Evolutionary conservation across 2,329 filamentous ascomycete species (phyloP).

Genomic region (Penicillium sp.): DNA sequence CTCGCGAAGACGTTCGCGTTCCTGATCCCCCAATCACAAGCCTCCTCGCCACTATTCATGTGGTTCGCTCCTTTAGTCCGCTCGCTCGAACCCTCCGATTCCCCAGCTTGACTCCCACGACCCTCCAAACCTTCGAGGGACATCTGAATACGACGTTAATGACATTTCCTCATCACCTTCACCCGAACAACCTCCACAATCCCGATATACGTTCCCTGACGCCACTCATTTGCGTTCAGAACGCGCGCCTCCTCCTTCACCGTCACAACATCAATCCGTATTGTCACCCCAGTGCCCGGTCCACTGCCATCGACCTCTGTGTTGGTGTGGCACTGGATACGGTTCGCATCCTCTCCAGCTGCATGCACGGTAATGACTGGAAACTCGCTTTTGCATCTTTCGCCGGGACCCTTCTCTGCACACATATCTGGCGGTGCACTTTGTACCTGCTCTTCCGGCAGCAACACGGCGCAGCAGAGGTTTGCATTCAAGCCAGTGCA

Average conservation of each 20-base stretch:
- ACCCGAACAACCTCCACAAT: constrained; percentile 58
- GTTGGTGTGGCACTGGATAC: constrained; percentile 70
- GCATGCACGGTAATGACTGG: constrained; percentile 48
- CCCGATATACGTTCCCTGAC: constrained; percentile 69
- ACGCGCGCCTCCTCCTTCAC: constrained; percentile 77
- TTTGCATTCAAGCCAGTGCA: constrained; percentile 65
- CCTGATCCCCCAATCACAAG: constrained; percentile 57
- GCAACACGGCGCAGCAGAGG: constrained; percentile 65
- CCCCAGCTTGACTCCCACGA: constrained; percentile 59
- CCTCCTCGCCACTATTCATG: constrained; percentile 71
- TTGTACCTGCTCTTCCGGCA: constrained; percentile 71
- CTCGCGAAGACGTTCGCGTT: constrained; percentile 47
- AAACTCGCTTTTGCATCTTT: constrained; percentile 57
- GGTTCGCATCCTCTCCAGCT: constrained; percentile 65
- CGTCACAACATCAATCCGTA: constrained; percentile 77
- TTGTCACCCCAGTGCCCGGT: constrained; percentile 60
- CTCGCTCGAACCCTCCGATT: constrained; percentile 65
- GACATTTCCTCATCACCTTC: constrained; percentile 69
- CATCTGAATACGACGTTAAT: constrained; percentile 71
- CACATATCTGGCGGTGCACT: constrained; percentile 80
- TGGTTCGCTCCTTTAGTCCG: constrained; percentile 69
- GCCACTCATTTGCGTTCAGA: constrained; percentile 72
- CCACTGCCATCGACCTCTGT: constrained; percentile 71
- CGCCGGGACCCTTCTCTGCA: constrained; percentile 68
- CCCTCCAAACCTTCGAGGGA: constrained; percentile 70